phyloP scores from a whole-genome alignment of 192 early-diverging fungal species.

The Irineochytrium annulatum region DNA sequence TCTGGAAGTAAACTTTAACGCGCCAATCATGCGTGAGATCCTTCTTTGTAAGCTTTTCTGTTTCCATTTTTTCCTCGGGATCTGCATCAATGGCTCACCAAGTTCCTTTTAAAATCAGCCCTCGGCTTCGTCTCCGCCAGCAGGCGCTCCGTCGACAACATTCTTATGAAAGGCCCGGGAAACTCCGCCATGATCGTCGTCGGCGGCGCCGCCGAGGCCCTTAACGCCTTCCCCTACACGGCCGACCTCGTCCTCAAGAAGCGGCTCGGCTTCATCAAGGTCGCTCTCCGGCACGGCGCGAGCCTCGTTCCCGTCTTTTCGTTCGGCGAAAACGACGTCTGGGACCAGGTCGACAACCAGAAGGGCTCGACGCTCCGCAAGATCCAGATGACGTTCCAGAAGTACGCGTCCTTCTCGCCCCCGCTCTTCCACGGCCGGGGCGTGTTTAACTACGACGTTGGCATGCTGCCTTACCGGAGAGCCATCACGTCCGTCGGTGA shows the following conservation, averaged over 20 bases:
- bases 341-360: constrained; percentile 68
- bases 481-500: constrained; percentile 35
- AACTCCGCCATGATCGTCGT: constrained; percentile 76
- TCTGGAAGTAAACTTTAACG: constrained; percentile 72
- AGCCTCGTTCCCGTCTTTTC: constrained; percentile 82
- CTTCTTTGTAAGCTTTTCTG: constrained; percentile 48
- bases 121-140: constrained; percentile 75
- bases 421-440: constrained; percentile 80
- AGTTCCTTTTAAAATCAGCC: constrained; percentile 15
- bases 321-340: constrained; percentile 94
- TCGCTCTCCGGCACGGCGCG: constrained; percentile 79
- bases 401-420: constrained; percentile 33
- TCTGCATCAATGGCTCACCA: neutral
- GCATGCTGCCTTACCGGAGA: constrained; percentile 47
- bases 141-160: constrained; percentile 67
- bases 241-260: constrained; percentile 34
- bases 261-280: constrained; percentile 84
- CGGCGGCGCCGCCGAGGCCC: constrained; percentile 83
- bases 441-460: constrained; percentile 76
- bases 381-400: constrained; percentile 73
- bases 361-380: constrained; percentile 60
- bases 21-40: constrained; percentile 84
- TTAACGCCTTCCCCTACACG: constrained; percentile 32
- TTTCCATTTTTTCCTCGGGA: neutral
- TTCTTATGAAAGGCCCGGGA: constrained; percentile 30